Conservation (phyloP, 176 grass and related monocot species). For the Lolium rigidum region DNA sequence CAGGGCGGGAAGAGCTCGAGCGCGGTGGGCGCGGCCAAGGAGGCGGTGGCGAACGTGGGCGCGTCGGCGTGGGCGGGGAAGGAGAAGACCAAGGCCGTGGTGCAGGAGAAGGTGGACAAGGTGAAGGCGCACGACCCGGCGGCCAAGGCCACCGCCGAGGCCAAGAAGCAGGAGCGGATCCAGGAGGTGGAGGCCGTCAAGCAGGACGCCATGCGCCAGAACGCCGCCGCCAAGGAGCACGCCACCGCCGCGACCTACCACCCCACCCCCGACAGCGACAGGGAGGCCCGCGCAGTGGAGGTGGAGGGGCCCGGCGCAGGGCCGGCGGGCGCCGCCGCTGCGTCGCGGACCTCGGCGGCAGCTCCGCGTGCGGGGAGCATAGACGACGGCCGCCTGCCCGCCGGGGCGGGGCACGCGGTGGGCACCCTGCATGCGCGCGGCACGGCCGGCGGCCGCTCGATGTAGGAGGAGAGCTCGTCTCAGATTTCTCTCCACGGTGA, state of each 20-base stretch:
- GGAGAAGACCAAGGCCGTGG: slow-evolving; percentile 59
- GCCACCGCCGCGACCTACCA: slow-evolving; percentile 12
- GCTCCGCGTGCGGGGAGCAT: slow-evolving; percentile 1
- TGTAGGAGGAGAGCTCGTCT: not conserved
- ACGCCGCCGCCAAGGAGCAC: slow-evolving; percentile 49
- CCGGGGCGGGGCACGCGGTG: not conserved
- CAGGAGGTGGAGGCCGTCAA: slow-evolving; percentile 47
- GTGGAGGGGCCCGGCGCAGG: not conserved
- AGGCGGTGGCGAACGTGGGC: slow-evolving; percentile 51
- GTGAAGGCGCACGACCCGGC: slow-evolving; percentile 21
- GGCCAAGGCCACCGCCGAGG: slow-evolving; percentile 36
- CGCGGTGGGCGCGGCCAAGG: slow-evolving; percentile 45
- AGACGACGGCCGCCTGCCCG: not conserved
- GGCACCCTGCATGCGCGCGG: not conserved
- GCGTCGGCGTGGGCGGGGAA: slow-evolving; percentile 46
- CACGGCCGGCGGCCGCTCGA: not conserved
- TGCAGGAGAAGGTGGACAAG: slow-evolving; percentile 50
- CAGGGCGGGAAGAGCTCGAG: slow-evolving; percentile 51
- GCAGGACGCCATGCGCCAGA: slow-evolving; percentile 31
- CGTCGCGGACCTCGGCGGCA: too few relatives aligned
- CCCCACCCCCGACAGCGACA: not conserved
- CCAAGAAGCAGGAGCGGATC: slow-evolving; percentile 36
- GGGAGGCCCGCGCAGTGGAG: not conserved
- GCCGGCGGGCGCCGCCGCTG: too few relatives aligned
- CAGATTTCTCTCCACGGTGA: not conserved